Base-by-base conservation (phyloP, 352 stramenopile genomes). In the Hyaloperonospora arabidopsidis region DNA sequence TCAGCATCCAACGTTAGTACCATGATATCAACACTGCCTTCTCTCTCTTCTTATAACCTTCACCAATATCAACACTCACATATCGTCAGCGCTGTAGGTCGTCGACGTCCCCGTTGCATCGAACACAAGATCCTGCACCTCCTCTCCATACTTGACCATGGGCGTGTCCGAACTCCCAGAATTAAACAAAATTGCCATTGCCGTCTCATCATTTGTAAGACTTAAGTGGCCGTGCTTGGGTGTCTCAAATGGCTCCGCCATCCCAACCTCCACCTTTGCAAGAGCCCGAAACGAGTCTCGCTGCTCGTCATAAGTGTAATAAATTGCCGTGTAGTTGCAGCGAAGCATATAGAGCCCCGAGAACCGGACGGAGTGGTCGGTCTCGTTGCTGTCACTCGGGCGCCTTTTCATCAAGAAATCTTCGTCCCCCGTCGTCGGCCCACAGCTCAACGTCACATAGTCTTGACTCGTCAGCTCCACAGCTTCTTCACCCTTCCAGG, bases 201-300 rank as follows among this genome's bases (percentile, higher is more conserved):
- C 72, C 2, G 70, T 52, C 8, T 65, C 49, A 12, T 72, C 49
- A 12, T 76, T 70, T 1, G 73, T 86, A 15, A 90, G 56, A 50
- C 73, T 82, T 15, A 90, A 45, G 40, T 90, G 80, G 13, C 80
- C 80, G 21, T 90, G 80, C 60, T 90, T 88, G 5, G 80, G 80
- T 1, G 72, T 51, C n/a, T 69, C 55, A 6, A 76, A 72, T 1
- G 72, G 65, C 18, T 86, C 74, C 12, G 63, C 65, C 76, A 84
- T 86, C 4, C 52, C 52, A 17, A 74, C 60, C 22, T 67, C 45
- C 2, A 89, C 54, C 18, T 49, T 68, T 5, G 57, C 73, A 38
- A 80, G 52, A 1, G 57, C 36, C 23, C 56, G 51, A 46, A 70
- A 70, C 21, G 54, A 45, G 15, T 47, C 48, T 23, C 32, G 46